Conservation (phyloP, 192 early-diverging fungal species). For the Obelidium mucronatum region DNA sequence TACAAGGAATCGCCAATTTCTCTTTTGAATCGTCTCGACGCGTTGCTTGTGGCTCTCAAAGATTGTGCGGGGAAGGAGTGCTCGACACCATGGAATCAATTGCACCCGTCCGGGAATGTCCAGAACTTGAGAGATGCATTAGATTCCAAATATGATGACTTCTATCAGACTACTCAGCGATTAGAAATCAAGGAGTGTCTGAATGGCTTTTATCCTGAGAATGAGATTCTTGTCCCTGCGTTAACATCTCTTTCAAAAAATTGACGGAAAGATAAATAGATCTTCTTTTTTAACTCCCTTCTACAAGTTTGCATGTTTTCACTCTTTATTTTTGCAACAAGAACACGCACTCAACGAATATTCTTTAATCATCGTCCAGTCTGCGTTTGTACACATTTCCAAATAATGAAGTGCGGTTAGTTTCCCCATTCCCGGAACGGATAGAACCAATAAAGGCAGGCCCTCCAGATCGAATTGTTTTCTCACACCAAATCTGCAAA, state of each 20-base stretch:
- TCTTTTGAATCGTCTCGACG: constrained; percentile 63
- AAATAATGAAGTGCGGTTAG: not conserved
- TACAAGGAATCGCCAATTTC: constrained; percentile 43
- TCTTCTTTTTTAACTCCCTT: no score
- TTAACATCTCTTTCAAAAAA: no score
- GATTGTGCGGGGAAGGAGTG: constrained; percentile 60
- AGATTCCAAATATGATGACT: constrained; percentile 53
- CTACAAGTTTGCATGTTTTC: no score
- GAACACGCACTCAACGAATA: no score
- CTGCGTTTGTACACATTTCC: not conserved
- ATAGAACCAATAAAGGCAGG: not conserved
- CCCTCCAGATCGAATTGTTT: no score
- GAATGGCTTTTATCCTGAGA: no score
- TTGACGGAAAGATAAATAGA: no score
- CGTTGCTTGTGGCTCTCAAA: constrained; percentile 43
- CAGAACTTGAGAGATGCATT: constrained; percentile 53
- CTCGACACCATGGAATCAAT: constrained; percentile 60
- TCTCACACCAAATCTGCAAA: not conserved
- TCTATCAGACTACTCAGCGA: constrained; percentile 27
- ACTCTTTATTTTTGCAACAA: no score
- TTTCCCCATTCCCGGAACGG: no score
- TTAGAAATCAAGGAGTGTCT: constrained; percentile 2
- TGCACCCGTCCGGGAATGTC: constrained; percentile 55
- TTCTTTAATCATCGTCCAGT: not conserved
- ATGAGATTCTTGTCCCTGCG: no score